A percentile compares a stretch with the other conserved stretches of the same genome.
Conservation (phyloP, 1,284 basidiomycete species). For the Athelia sp. region DNA sequence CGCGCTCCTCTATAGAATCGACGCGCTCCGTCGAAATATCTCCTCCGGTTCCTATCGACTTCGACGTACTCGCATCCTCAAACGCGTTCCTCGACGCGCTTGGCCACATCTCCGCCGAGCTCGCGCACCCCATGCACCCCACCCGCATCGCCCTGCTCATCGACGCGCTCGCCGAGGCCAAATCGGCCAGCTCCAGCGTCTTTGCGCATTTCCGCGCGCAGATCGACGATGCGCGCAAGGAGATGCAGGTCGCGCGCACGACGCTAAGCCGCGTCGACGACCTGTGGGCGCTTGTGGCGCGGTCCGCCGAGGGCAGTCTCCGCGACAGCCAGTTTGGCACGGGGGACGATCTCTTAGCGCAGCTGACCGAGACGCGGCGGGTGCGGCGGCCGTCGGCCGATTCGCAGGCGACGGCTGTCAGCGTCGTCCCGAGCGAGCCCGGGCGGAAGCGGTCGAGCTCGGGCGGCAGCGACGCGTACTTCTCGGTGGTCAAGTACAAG, state of each 20-base stretch:
- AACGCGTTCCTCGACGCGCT: constrained; percentile 50
- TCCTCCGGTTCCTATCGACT: constrained; percentile 22
- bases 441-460: constrained; percentile 1
- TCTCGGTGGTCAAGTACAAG: constrained; percentile 8
- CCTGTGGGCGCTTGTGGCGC: constrained; percentile 34
- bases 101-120: constrained; percentile 37
- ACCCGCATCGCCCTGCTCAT: constrained; percentile 38
- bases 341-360: constrained; percentile 1
- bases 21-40: neutral
- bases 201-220: constrained; percentile 45
- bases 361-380: constrained; percentile 20
- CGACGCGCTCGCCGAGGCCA: constrained; percentile 39
- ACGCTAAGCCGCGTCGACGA: constrained; percentile 33
- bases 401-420: constrained; percentile 45
- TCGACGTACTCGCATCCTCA: constrained; percentile 39
- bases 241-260: constrained; percentile 40
- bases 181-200: constrained; percentile 37
- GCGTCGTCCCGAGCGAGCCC: constrained; percentile 11
- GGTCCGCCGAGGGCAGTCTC: constrained; percentile 38
- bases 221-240: constrained; percentile 43
- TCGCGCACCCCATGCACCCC: constrained; percentile 28
- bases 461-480: constrained; percentile 6
- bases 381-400: constrained; percentile 46
- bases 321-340: constrained; percentile 6
- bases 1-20: neutral